Base-by-base conservation (phyloP, 1,139 yeast genomes). In the Kodamaea alishanica region DNA sequence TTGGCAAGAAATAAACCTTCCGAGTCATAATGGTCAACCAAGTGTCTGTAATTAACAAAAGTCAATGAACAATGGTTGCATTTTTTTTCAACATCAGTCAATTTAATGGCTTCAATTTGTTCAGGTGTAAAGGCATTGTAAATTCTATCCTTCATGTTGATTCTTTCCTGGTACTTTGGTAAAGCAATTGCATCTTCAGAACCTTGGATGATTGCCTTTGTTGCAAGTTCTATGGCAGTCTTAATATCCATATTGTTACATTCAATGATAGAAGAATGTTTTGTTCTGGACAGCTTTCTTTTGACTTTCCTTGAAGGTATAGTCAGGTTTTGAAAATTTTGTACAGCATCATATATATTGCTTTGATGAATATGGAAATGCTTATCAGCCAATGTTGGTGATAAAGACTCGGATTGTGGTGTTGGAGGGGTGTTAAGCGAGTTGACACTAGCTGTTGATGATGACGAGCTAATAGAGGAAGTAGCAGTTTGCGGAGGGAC, bases 171-270 rank as follows among this genome's bases (percentile, higher is more conserved):
- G 30, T 24, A 28, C 30, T n/a, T 7, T 9, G 30, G 30, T 15
- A 28, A 8, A 7, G 6, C 6, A 15, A 7, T 7, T 15, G 6
- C 8, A 6, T 11, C 15, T 7, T n/a, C 9, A 9, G 8, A 15
- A 7, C 12, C 15, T n/a, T 11, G 10, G 12, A 35, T 34, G 28
- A 45, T 34, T 1, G 51, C 50, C 10, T 35, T 38, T 8, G 47
- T 38, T 6, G 51, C 51, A 30, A 48, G 36, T 15, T 38, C 38
- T 26, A 48, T 43, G 10, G 51, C 51, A 3, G 49, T 45, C 8
- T 35, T 34, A 8, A 48, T 41, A 28, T 46, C 51, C 38, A 47
- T 22, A 33, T 40, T 30, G 20, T 31, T 34, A 8, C 28, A 31
- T 8, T 20, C 30, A n/a, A n/a, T n/a, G n/a, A n/a, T n/a, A n/a